Conservation (phyloP, 257 asterid species). For the Solanum boliviense region DNA sequence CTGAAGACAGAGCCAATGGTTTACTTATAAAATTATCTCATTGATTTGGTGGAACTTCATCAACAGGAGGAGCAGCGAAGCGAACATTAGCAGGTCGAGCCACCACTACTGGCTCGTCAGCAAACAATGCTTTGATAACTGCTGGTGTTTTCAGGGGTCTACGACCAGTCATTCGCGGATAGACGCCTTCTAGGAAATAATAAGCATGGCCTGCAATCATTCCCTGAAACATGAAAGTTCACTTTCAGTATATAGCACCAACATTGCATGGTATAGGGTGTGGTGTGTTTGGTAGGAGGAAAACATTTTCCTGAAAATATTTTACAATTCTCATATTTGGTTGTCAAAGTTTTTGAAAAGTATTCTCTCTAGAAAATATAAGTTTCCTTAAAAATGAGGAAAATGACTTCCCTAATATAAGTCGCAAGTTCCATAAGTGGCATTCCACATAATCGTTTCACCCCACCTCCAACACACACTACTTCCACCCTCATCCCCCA, state of each 20-base stretch:
- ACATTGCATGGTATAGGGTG: background rate
- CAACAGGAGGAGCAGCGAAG: conserved; percentile 83
- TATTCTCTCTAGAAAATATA: background rate
- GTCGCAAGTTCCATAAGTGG: background rate
- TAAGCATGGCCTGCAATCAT: conserved; percentile 97
- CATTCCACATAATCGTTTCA: background rate
- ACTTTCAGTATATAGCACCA: background rate
- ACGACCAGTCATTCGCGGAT: conserved; percentile 87
- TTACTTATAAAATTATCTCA: background rate
- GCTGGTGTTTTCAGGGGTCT: conserved; percentile 83
- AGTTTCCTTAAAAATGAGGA: background rate
- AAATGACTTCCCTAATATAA: background rate
- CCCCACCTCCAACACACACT: background rate
- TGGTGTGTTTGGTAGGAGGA: background rate
- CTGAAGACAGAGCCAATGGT: background rate
- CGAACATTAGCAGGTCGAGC: conserved; percentile 73
- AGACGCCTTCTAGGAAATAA: conserved; percentile 85
- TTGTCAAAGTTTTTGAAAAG: background rate
- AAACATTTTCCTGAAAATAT: background rate
- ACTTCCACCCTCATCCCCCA: background rate
- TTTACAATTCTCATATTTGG: background rate
- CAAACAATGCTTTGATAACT: conserved; percentile 57
- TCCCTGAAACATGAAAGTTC: conserved; percentile 44
- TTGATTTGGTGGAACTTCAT: conserved; percentile 33
- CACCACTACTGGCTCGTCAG: conserved; percentile 86